Evolutionary conservation across 768 basidiomycete genomes (phyloP).

Genomic region (Erythrobasidium yunnanense): DNA sequence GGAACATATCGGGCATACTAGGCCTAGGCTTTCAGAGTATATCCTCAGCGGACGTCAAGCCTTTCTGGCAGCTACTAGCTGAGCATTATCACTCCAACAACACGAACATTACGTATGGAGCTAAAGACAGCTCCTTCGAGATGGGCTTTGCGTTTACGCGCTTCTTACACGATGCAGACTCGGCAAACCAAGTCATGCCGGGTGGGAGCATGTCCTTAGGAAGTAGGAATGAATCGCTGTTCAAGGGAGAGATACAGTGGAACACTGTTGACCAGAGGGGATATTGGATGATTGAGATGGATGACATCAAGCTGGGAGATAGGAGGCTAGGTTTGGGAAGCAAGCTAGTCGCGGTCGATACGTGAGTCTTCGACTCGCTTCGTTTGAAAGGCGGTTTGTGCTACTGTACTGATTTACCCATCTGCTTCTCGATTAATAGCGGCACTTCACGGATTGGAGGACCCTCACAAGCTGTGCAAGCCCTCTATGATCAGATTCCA

Average conservation of each 20-base stretch:
- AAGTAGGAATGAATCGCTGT: not conserved
- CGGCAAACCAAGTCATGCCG: slow-evolving; percentile 3
- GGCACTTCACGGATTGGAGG: slow-evolving; percentile 91
- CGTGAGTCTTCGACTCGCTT: slow-evolving; percentile 39
- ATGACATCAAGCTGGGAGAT: slow-evolving; percentile 56
- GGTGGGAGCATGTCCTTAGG: slow-evolving; percentile 15
- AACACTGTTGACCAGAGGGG: slow-evolving; percentile 61
- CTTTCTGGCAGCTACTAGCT: slow-evolving; percentile 76
- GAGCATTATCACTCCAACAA: slow-evolving; percentile 23
- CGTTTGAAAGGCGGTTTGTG: not conserved
- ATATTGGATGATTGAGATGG: slow-evolving; percentile 72
- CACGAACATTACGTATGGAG: not conserved
- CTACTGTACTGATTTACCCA: not conserved
- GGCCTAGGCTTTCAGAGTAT: slow-evolving; percentile 67
- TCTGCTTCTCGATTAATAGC: too few relatives aligned
- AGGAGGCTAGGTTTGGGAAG: slow-evolving; percentile 47
- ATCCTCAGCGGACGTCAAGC: slow-evolving; percentile 57
- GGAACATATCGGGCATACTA: slow-evolving; percentile 73
- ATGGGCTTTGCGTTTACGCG: slow-evolving; percentile 25
- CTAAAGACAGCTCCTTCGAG: not conserved
- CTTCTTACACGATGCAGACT: slow-evolving; percentile 10
- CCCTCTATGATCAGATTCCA: slow-evolving; percentile 64
- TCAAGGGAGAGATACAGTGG: slow-evolving; percentile 38
- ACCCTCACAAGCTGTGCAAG: slow-evolving; percentile 52
- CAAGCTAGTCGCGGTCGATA: slow-evolving; percentile 77